These are phyloP conservation scores for Kuraishia cidri DNA, from an alignment of 805 yeast species.

Conservation along the genomic window DNA sequence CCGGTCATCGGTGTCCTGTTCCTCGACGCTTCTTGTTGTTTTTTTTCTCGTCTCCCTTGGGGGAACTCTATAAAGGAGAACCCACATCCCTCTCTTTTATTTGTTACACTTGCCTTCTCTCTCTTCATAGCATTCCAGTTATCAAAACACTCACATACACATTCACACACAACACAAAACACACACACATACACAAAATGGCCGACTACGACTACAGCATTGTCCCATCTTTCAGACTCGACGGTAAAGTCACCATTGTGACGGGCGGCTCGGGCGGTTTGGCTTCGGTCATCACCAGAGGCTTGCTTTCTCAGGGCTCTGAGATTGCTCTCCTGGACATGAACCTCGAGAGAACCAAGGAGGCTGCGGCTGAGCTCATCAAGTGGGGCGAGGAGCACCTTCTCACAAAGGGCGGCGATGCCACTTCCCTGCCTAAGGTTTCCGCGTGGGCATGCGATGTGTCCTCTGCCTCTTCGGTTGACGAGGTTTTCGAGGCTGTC, in stretches of 20 bases:
- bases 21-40: no score
- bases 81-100: no score
- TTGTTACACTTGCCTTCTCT: no score
- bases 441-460: conserved; percentile 71
- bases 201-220: conserved; percentile 14
- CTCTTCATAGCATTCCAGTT: no score
- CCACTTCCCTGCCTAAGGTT: conserved; percentile 28
- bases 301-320: conserved; percentile 70
- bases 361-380: conserved; percentile 38
- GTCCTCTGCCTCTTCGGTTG: conserved; percentile 53
- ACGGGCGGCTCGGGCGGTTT: conserved; percentile 84
- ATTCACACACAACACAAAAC: no score
- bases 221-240: conserved; percentile 59
- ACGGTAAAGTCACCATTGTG: conserved; percentile 60
- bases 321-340: conserved; percentile 66
- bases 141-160: no score
- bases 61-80: no score
- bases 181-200: conserved; percentile 10
- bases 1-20: no score
- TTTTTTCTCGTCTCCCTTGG: no score
- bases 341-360: conserved; percentile 48
- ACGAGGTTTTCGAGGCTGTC: conserved; percentile 41
- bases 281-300: conserved; percentile 55
- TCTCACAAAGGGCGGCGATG: conserved; percentile 10
- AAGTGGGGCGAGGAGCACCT: conserved; percentile 34